Base-by-base conservation (phyloP, 176 grass and related monocot genomes). In the Musa troglodytarum region DNA sequence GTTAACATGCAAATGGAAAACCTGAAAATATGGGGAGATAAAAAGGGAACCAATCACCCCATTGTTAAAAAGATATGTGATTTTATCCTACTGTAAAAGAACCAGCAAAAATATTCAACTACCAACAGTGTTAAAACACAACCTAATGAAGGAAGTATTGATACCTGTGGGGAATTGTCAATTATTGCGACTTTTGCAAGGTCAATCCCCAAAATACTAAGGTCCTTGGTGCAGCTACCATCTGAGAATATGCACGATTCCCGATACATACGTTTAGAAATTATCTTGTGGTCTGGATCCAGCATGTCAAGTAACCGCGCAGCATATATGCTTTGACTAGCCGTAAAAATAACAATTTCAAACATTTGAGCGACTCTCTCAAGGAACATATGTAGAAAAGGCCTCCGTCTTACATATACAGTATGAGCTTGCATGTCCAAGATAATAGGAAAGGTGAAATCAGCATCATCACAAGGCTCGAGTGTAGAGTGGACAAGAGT, bases 161-260 rank as follows among this genome's bases (percentile, higher is more conserved):
- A 29, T 89, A 99, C 95, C 95, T 94, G 90, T 54, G 95, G 95
- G 78, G 91, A 87, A 87, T 99, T 99, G 80, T 99, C 95, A 78
- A 99, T 78, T 56, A 99, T 99, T 20, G 76, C 88, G 53, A 99
- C 82, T 82, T 92, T 91, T 56, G 95, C 88, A 83, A 99, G 77
- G 83, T 99, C 80, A 3, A 94, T 70, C 52, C 88, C 90, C 24
- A 99, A 59, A 85, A 99, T 87, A 11, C 86, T 89, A 59, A 99
- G 77, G 81, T 99, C 95, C 79, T 99, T 99, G 57, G 84, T 93
- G 80, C 94, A 94, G 63, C 85, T 82, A 78, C 96, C 96, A 34
- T 99, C 96, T 67, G 85, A 92, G 70, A 99, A 99, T 74, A 88
- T 78, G 80, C 96, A 99, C 0, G 90, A 91, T 20, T 99, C 96